Evolutionary conservation across 345 rosid species (phyloP), one percentile per base, ranked within the genome.

Genomic region (Noccaea bulbosa): DNA sequence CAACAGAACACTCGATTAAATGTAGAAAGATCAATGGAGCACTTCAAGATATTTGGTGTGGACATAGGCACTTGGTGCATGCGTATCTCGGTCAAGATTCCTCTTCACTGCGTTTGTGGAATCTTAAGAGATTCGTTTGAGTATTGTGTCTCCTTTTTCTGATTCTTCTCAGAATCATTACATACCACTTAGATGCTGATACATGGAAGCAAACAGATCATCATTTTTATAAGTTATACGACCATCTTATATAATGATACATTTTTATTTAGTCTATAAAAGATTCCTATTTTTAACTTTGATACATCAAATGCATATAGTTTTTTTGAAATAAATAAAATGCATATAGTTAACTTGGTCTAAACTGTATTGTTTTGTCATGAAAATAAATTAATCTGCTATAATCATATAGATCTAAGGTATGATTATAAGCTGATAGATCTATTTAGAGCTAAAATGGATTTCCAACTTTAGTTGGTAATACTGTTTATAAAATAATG

Each of bases 51-150:
- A 49, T 54, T 27, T 66, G 70, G 70, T 66, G 70, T 39, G 49
- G 70, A 51, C 60, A 60, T 39, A 65, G 51, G 49, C 32, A 56
- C 39, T 73, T 73, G 60, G 72, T 74, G 73, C 73, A 74, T 74
- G 69, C 68, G 62, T 74, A 67, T 37, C 33, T 74, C 53, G 78
- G 78, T 68, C 78, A 74, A 67, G 69, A 68, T 74, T 67, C 69
- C 64, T 68, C 64, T 53, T 68, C 73, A 74, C 69, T 74, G 64
- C 43, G 69, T 74, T 74, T 74, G 73, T 68, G 45, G 73, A 74
- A 22, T 74, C 73, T 61, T 68, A 44, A 0, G 35, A 68, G 73
- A 67, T 74, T 68, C 69, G 67, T 58, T 57, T 58, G n/a, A 15
- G 20, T 30, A 40, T 58, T 48, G 35, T 49, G 54, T 65, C 33